Percentiles rank a stretch among this genome's conserved stretches.
Conservation (phyloP, 2,329 filamentous ascomycete genomes). For the Graphilbum ipis-grandicollis region DNA sequence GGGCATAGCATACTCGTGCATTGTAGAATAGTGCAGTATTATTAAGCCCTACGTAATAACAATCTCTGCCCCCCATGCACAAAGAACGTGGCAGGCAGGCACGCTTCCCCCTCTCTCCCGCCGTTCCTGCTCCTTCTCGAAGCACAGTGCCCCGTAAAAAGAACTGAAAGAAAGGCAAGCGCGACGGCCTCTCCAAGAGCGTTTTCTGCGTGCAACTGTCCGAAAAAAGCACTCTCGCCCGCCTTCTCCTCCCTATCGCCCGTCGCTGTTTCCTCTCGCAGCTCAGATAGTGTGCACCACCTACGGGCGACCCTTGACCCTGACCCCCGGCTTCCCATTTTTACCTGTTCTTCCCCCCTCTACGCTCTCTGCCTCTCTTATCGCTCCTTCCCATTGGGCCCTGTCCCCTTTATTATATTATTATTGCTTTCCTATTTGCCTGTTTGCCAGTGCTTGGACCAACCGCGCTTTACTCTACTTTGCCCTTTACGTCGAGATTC, state of each 20-base stretch:
- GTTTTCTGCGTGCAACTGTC: too few relatives aligned
- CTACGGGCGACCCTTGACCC: too few relatives aligned
- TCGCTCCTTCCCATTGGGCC: conserved; percentile 2
- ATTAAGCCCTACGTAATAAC: too few relatives aligned
- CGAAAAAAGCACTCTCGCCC: too few relatives aligned
- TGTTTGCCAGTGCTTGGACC: background rate
- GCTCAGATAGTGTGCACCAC: too few relatives aligned
- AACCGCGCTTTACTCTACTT: background rate
- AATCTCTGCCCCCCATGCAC: background rate
- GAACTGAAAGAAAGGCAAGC: too few relatives aligned
- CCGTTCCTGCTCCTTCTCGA: conserved; percentile 9
- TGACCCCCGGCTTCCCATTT: too few relatives aligned
- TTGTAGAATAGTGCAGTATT: too few relatives aligned
- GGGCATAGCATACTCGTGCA: too few relatives aligned
- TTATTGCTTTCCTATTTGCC: background rate
- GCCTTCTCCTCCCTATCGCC: too few relatives aligned
- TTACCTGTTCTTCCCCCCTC: background rate
- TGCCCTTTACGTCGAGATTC: background rate
- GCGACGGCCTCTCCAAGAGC: too few relatives aligned
- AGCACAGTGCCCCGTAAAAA: conserved; percentile 2
- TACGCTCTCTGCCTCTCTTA: background rate
- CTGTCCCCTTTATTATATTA: background rate
- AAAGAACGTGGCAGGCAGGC: conserved; percentile 6
- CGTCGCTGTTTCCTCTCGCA: too few relatives aligned
- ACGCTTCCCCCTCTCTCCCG: conserved; percentile 2